Base-by-base conservation (phyloP, 441 rosid genomes). In the Kokia cookei region DNA sequence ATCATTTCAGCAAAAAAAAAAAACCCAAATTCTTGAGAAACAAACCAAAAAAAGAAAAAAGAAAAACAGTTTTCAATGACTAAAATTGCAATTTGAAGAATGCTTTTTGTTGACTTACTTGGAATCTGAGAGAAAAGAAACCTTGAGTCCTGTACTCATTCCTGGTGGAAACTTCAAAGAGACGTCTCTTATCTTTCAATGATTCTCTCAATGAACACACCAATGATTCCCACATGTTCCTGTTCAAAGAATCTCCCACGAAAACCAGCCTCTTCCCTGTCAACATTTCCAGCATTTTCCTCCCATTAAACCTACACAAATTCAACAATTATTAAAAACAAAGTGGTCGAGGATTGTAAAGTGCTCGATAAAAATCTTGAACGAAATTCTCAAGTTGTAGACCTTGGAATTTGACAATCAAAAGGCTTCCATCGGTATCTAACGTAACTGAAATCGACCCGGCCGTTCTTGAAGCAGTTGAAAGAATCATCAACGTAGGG, bases 171-270 rank as follows among this genome's bases (percentile, higher is more conserved):
- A 77, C 80, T 65, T 79, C 85, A 14, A 54, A 79, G 50, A 86
- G 63, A 66, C 73, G 79, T 73, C 66, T 79, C 43, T 79, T 80
- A 17, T 84, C 82, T 61, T 75, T 78, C 37, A 83, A 62, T 15
- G 89, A 82, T 63, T 84, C 82, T 53, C 87, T 77, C 76, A 84
- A 76, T 10, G 81, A 82, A 82, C 91, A 86, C 19, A 86, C 81
- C 53, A 88, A 29, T 47, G 91, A 86, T 61, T 86, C 86, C 90
- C 91, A 88, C 89, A 84, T 86, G 81, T 86, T 86, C 76, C 91
- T 73, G 15, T 86, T 85, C 74, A 85, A 67, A 2, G 92, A 88
- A 70, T 88, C 89, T 0, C 92, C 90, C n/a, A 88, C 88, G 53
- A 85, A 88, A 59, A 84, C 89, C 65, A 85, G 13, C 50, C 90